Base-by-base conservation (phyloP, 495 filamentous ascomycete species). In the Achaetomiella virescens region DNA sequence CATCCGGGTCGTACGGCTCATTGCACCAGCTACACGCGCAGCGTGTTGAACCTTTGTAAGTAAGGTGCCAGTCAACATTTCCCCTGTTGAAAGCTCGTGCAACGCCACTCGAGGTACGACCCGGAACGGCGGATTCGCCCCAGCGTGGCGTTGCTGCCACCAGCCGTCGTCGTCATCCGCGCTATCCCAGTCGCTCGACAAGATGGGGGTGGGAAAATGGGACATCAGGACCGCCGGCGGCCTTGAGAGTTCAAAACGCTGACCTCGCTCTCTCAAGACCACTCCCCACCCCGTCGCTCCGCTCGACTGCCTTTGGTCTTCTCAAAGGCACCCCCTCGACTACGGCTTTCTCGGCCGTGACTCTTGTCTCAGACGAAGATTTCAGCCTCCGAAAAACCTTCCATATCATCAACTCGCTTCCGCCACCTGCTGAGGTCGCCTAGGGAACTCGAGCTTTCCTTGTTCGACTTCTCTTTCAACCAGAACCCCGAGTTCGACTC, bases 331-430 rank as follows among this genome's bases (percentile, higher is more conserved):
- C 62, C 65, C 53, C 59, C 59, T 57, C 70, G 78, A 88, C 66
- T 73, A 92, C 88, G 88, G 87, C 86, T 85, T 72, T 71, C 66
- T 68, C 70, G 79, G 84, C 85, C 83, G 80, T 80, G 49, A 70
- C 69, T 55, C 72, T 78, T 56, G 76, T 84, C 64, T 84, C 78
- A 74, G 82, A 89, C 78, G 87, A 92, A 88, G 82, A 91, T 95
- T 89, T 75, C 74, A 74, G 76, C 71, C 69, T 75, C 63, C 72
- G 73, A 60, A 71, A 79, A 71, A 72, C 74, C 56, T 75, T 86
- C 82, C 89, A 87, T 71, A 82, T 88, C 74, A 78, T 78, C 77
- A 78, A 78, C 75, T 72, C 70, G 49, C 61, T 74, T 60, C 81
- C 78, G 60, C 71, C 77, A 64, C 78, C 83, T 70, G 72, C 76